Conservation (phyloP, 2,329 filamentous ascomycete genomes). For the Fusarium mundagurra region DNA sequence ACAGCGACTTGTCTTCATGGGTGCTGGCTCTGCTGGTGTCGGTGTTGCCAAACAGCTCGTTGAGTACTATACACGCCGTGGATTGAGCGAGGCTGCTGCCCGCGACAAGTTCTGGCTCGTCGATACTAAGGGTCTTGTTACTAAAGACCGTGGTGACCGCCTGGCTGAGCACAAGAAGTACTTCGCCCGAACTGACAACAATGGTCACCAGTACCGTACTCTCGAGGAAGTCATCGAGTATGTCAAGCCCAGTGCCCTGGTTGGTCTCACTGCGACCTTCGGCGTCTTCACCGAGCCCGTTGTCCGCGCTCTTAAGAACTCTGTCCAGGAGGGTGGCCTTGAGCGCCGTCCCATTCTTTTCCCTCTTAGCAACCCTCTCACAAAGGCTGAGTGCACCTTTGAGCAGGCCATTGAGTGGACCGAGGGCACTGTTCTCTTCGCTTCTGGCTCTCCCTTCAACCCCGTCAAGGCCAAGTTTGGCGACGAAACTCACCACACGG, state of each 20-base stretch:
- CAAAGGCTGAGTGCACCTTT: constrained; percentile 97
- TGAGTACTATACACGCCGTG: constrained; percentile 94
- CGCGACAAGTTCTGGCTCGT: constrained; percentile 96
- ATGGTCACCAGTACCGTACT: constrained; percentile 76
- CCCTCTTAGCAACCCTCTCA: constrained; percentile 94
- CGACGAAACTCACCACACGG: constrained; percentile 64
- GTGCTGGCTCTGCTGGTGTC: constrained; percentile 93
- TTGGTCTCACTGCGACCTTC: constrained; percentile 93
- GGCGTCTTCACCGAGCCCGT: constrained; percentile 93
- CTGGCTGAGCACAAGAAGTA: constrained; percentile 90
- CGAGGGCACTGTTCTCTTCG: constrained; percentile 90
- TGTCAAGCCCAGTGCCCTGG: constrained; percentile 92
- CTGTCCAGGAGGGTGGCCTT: constrained; percentile 69
- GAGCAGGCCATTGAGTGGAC: constrained; percentile 93
- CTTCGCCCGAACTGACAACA: constrained; percentile 72
- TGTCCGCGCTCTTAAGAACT: constrained; percentile 74
- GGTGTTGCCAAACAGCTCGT: constrained; percentile 98
- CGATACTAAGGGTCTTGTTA: constrained; percentile 95
- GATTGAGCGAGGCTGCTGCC: constrained; percentile 87
- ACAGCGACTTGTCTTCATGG: constrained; percentile 95
- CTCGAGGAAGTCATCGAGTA: constrained; percentile 93
- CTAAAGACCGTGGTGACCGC: constrained; percentile 89
- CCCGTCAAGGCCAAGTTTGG: constrained; percentile 72
- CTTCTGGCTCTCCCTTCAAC: constrained; percentile 92
- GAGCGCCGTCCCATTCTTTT: constrained; percentile 91